A percentile compares a stretch with the other conserved stretches of the same genome.
These are phyloP conservation scores for Xylaria nigripes DNA, from an alignment of 495 filamentous ascomycete genomes.

Conservation along the genomic window DNA sequence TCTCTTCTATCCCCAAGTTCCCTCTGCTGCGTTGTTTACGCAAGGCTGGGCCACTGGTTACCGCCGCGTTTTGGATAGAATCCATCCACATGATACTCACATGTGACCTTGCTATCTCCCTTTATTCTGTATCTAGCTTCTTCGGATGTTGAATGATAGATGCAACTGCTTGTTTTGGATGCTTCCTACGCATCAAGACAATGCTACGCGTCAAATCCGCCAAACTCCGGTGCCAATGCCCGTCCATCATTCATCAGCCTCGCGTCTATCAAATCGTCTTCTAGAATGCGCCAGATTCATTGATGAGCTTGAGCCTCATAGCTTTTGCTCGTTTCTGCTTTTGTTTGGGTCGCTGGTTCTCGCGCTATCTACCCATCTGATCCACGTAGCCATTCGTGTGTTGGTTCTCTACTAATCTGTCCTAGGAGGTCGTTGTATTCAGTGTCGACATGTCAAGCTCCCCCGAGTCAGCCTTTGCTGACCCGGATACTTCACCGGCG, in stretches of 20 bases:
- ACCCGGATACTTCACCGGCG: constrained; percentile 32
- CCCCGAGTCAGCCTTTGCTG: constrained; percentile 36
- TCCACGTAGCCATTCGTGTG: constrained; percentile 11
- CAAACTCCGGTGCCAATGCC: constrained; percentile 32
- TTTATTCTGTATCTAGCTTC: constrained; percentile 22
- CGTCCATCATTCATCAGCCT: constrained; percentile 35
- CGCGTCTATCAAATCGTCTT: constrained; percentile 37
- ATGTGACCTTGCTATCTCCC: constrained; percentile 31
- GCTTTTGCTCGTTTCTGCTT: constrained; percentile 17
- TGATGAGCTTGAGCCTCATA: constrained; percentile 26
- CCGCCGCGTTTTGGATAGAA: constrained; percentile 29
- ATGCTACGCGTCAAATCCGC: constrained; percentile 14
- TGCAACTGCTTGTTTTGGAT: constrained; percentile 24
- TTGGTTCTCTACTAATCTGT: constrained; percentile 36
- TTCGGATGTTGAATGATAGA: constrained; percentile 24
- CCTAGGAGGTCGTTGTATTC: constrained; percentile 36
- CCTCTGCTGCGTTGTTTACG: constrained; percentile 16
- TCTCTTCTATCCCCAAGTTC: constrained; percentile 13
- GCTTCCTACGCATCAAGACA: constrained; percentile 21
- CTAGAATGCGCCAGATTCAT: constrained; percentile 37
- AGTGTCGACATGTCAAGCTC: constrained; percentile 44
- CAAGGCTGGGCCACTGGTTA: constrained; percentile 21
- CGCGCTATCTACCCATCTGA: constrained; percentile 22
- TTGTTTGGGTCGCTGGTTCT: constrained; percentile 31
- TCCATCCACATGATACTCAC: constrained; percentile 33